Evolutionary conservation across 108 stramenopile species (phyloP).

Genomic region (Ochromonas danica): DNA sequence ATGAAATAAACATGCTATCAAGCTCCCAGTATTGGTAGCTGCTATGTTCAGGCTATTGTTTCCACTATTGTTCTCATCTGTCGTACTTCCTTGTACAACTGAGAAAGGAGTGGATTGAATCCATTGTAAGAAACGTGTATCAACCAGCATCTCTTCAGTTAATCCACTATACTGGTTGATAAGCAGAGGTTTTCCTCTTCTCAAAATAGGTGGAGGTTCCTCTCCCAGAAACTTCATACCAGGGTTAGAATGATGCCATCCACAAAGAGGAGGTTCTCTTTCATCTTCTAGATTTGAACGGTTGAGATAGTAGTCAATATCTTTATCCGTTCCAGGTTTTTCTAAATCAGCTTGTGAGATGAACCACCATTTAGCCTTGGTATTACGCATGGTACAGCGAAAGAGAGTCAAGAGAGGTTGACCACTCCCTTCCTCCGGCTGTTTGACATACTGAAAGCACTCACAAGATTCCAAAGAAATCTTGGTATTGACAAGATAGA

Average conservation of each 20-base stretch:
- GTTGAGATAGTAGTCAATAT: slow-evolving; percentile 96
- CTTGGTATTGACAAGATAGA: slow-evolving; percentile 58
- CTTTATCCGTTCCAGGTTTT: slow-evolving; percentile 92
- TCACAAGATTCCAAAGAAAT: background rate
- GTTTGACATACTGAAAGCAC: slow-evolving; percentile 42
- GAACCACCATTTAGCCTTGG: slow-evolving; percentile 96
- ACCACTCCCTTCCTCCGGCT: slow-evolving; percentile 51
- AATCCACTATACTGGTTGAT: slow-evolving; percentile 73
- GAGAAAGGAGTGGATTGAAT: too few species aligned
- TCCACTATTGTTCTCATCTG: too few species aligned
- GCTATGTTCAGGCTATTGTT: too few species aligned
- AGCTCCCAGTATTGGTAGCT: too few species aligned
- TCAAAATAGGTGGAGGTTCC: slow-evolving; percentile 73
- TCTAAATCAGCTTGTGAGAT: slow-evolving; percentile 87
- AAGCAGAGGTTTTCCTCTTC: slow-evolving; percentile 69
- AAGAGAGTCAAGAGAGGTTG: slow-evolving; percentile 80
- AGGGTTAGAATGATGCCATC: slow-evolving; percentile 64
- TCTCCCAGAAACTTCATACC: slow-evolving; percentile 62
- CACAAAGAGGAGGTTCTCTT: slow-evolving; percentile 62
- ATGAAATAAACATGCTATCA: too few species aligned
- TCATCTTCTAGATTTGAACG: slow-evolving; percentile 76
- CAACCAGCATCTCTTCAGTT: slow-evolving; percentile 55
- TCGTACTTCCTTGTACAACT: too few species aligned
- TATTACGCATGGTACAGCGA: slow-evolving; percentile 83
- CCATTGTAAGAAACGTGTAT: slow-evolving; percentile 47